A percentile compares a stretch with the other conserved stretches of the same genome.
These are phyloP conservation scores for Daldinia vernicosa DNA, from an alignment of 495 filamentous ascomycete genomes.

Conservation along the genomic window DNA sequence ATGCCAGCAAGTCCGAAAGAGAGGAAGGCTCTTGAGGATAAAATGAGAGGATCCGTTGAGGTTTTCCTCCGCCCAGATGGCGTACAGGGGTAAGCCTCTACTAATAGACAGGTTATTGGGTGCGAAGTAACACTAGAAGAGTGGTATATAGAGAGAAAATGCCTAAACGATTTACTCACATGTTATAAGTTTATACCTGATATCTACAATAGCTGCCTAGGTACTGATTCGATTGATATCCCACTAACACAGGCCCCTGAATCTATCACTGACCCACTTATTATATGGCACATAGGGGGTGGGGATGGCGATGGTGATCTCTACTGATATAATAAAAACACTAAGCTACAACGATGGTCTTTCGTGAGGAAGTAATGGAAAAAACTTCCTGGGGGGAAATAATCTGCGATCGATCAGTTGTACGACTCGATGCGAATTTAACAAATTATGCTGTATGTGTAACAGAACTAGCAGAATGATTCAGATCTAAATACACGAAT, in stretches of 20 bases:
- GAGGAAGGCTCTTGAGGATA: constrained; percentile 57
- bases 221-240: background rate
- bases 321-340: no score
- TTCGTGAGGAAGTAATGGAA: no score
- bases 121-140: background rate
- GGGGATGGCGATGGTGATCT: no score
- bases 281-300: no score
- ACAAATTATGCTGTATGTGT: no score
- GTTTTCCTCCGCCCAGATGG: constrained; percentile 49
- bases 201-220: background rate
- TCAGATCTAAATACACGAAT: no score
- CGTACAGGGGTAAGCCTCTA: background rate
- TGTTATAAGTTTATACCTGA: background rate
- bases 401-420: no score
- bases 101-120: background rate
- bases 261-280: no score
- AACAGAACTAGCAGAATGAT: no score
- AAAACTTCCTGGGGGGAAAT: no score
- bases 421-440: no score
- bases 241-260: background rate
- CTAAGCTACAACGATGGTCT: no score
- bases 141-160: constrained; percentile 9
- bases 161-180: background rate
- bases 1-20: constrained; percentile 56
- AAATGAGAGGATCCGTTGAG: constrained; percentile 51